These are phyloP conservation scores for Asterochloris sp. DNA, from an alignment of 139 green algal genomes.

Conservation along the genomic window DNA sequence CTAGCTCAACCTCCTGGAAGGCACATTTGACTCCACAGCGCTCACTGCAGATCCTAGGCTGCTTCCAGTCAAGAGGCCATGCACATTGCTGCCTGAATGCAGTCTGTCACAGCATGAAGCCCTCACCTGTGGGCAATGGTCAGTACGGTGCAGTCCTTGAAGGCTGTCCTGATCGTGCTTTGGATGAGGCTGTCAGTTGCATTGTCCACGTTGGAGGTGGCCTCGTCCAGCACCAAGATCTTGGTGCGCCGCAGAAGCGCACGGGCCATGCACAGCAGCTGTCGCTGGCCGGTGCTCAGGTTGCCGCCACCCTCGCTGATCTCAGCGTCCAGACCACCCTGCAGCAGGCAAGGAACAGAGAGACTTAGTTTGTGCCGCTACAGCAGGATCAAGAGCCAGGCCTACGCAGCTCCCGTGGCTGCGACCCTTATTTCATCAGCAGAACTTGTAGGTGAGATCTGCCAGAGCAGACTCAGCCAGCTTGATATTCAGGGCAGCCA, in stretches of 20 bases:
- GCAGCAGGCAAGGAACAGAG: too few species aligned
- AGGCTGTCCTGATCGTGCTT: slow-evolving; percentile 39
- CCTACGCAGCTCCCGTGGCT: too few species aligned
- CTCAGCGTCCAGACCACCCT: slow-evolving; percentile 64
- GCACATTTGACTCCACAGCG: too few species aligned
- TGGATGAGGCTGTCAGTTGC: slow-evolving; percentile 65
- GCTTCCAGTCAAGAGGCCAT: too few species aligned
- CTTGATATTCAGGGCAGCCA: too few species aligned
- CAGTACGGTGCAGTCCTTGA: slow-evolving; percentile 55
- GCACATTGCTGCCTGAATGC: too few species aligned
- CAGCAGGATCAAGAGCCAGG: neutral
- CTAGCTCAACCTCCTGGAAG: too few species aligned
- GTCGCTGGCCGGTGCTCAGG: slow-evolving; percentile 78
- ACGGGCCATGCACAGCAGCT: slow-evolving; percentile 88
- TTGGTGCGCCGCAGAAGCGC: slow-evolving; percentile 57
- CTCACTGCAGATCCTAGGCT: too few species aligned
- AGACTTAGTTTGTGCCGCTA: too few species aligned
- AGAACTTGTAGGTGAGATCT: too few species aligned
- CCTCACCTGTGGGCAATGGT: slow-evolving; percentile 50
- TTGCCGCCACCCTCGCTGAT: slow-evolving; percentile 82
- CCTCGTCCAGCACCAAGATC: slow-evolving; percentile 48
- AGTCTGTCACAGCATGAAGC: neutral
- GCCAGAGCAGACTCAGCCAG: too few species aligned
- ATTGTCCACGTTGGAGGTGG: slow-evolving; percentile 87
- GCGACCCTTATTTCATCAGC: too few species aligned